Percentiles rank a stretch among this genome's conserved stretches.
These are phyloP conservation scores for Botrytis deweyae DNA, from an alignment of 2,329 filamentous ascomycete genomes.

Conservation along the genomic window DNA sequence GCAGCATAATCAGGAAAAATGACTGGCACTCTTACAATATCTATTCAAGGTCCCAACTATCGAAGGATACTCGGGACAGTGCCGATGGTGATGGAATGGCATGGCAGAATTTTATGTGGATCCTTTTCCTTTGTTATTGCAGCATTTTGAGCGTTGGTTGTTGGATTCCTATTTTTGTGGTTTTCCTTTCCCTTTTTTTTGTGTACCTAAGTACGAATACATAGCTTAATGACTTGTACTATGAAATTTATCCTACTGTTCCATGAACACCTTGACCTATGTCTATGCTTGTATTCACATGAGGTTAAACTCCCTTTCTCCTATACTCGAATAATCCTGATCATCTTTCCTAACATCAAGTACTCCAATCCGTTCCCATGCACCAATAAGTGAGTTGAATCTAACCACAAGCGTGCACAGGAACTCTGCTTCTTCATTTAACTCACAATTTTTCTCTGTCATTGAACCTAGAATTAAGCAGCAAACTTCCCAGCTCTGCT, in stretches of 20 bases:
- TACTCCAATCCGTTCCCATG: background rate
- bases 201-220: background rate
- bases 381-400: background rate
- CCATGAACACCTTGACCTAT: background rate
- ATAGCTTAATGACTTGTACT: background rate
- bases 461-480: background rate
- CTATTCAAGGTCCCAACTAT: background rate
- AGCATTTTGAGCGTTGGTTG: background rate
- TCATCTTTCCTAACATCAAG: constrained; percentile 5
- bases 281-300: background rate
- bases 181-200: background rate
- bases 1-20: background rate
- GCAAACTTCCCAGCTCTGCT: background rate
- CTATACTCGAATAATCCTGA: background rate
- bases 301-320: background rate
- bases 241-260: background rate
- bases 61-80: no score
- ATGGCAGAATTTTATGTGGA: background rate
- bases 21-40: background rate
- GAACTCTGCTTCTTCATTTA: background rate
- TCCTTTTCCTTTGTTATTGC: background rate
- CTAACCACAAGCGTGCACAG: background rate
- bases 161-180: background rate
- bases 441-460: background rate
- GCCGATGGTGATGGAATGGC: no score